Evolutionary conservation across 2,329 filamentous ascomycete genomes (phyloP).

Genomic region (Penicillium sp.): DNA sequence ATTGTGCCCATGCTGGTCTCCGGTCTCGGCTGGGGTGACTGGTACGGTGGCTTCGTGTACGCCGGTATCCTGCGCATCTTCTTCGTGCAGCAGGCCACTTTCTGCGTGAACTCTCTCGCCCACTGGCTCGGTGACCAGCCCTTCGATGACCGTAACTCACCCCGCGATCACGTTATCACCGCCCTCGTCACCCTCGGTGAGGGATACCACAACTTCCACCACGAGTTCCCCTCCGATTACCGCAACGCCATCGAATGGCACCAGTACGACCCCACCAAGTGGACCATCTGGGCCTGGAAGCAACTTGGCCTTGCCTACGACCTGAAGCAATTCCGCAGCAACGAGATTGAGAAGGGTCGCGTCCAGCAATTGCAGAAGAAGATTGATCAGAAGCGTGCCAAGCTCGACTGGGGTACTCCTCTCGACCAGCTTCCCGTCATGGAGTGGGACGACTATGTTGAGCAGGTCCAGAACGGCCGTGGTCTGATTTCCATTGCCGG

Average conservation of each 20-base stretch:
- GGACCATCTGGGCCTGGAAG: slow-evolving; percentile 82
- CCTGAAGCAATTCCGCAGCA: slow-evolving; percentile 84
- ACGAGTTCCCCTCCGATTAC: slow-evolving; percentile 91
- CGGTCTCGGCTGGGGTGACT: slow-evolving; percentile 77
- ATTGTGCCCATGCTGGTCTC: slow-evolving; percentile 70
- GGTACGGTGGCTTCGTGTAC: slow-evolving; percentile 77
- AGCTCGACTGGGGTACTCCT: slow-evolving; percentile 80
- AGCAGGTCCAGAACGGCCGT: slow-evolving; percentile 71
- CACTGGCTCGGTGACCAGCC: slow-evolving; percentile 91
- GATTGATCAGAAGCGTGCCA: slow-evolving; percentile 78
- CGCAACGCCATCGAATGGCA: slow-evolving; percentile 87
- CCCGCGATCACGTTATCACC: slow-evolving; percentile 81
- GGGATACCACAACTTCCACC: slow-evolving; percentile 94
- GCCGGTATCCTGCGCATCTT: slow-evolving; percentile 81
- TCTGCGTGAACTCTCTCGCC: slow-evolving; percentile 87
- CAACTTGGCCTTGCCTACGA: slow-evolving; percentile 78
- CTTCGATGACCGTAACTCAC: slow-evolving; percentile 88
- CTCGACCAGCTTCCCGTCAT: slow-evolving; percentile 81
- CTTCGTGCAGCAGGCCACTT: slow-evolving; percentile 87
- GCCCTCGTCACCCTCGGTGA: slow-evolving; percentile 80
- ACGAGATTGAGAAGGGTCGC: slow-evolving; percentile 89
- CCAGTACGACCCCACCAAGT: slow-evolving; percentile 91
- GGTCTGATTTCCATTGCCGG: slow-evolving; percentile 74
- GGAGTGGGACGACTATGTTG: slow-evolving; percentile 80
- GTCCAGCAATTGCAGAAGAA: slow-evolving; percentile 90